phyloP scores from a whole-genome alignment of 2,329 filamentous ascomycete genomes.

The Clarireedia monteithiana region DNA sequence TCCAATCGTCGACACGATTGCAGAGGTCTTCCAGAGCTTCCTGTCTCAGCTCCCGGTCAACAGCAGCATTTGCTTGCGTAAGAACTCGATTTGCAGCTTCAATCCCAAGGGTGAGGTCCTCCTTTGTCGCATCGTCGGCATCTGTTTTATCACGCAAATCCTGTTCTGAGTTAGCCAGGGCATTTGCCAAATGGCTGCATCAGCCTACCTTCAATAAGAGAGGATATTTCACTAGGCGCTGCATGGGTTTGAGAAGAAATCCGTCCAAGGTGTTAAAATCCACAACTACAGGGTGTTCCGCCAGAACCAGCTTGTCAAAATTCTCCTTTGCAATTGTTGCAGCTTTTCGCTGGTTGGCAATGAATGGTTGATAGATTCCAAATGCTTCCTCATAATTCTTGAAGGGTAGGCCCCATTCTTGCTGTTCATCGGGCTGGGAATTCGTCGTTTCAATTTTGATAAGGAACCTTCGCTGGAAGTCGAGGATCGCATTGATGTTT shows the following conservation, averaged over 20 bases:
- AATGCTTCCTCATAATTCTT: conserved; percentile 78
- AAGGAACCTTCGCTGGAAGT: conserved; percentile 90
- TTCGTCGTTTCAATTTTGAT: conserved; percentile 96
- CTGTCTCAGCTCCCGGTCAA: conserved; percentile 77
- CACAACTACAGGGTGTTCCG: conserved; percentile 71
- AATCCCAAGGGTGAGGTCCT: conserved; percentile 69
- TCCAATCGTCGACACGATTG: conserved; percentile 90
- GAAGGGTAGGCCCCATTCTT: conserved; percentile 95
- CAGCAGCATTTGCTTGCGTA: conserved; percentile 79
- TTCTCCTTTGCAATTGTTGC: conserved; percentile 75
- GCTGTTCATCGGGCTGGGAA: conserved; percentile 63
- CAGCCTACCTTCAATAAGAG: conserved; percentile 66
- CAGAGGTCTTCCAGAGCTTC: conserved; percentile 80
- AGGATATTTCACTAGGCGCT: conserved; percentile 90
- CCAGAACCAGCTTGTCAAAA: conserved; percentile 77
- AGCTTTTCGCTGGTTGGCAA: conserved; percentile 90
- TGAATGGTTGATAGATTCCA: conserved; percentile 91
- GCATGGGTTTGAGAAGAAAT: conserved; percentile 94
- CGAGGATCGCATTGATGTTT: conserved; percentile 88
- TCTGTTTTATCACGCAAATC: conserved; percentile 81
- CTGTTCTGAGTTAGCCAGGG: conserved; percentile 35
- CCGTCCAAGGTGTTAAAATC: conserved; percentile 84
- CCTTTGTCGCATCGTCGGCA: conserved; percentile 59
- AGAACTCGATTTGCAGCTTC: conserved; percentile 76
- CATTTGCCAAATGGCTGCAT: neutral